These are phyloP conservation scores for Leptographium radiaticola DNA, from an alignment of 2,329 filamentous ascomycete genomes.

Conservation along the genomic window DNA sequence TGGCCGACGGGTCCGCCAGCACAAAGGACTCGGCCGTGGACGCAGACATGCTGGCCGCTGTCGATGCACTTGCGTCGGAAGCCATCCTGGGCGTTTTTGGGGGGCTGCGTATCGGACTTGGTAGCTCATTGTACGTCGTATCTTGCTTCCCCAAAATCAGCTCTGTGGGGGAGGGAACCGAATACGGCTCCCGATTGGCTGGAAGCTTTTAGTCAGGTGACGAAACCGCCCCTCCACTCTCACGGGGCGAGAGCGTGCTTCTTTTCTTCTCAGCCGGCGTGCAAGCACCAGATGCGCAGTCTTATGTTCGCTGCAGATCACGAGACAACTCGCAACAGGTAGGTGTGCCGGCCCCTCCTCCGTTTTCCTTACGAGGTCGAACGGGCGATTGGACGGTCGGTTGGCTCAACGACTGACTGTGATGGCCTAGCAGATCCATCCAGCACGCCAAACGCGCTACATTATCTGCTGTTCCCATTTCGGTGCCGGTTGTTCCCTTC, in stretches of 20 bases:
- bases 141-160: not conserved
- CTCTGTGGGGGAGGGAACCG: not conserved
- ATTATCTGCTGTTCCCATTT: too few species aligned
- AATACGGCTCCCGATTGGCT: not conserved
- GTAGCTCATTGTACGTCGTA: not conserved
- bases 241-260: not conserved
- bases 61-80: conserved; percentile 1
- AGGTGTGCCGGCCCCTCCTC: not conserved
- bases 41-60: conserved; percentile 5
- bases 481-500: not conserved
- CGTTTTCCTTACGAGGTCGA: too few species aligned
- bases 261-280: not conserved
- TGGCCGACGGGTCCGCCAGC: conserved; percentile 32
- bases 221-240: too few species aligned
- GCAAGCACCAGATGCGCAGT: not conserved
- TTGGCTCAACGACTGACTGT: too few species aligned
- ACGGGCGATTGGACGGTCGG: too few species aligned
- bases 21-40: conserved; percentile 35
- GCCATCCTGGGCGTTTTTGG: not conserved
- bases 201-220: not conserved
- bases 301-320: not conserved
- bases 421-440: too few species aligned
- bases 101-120: not conserved
- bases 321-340: not conserved
- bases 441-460: too few species aligned